Percentiles rank a stretch among this genome's conserved stretches.
These are phyloP conservation scores for Phaeosphaeriaceae sp. DNA, from an alignment of 2,329 filamentous ascomycete species.

Conservation along the genomic window DNA sequence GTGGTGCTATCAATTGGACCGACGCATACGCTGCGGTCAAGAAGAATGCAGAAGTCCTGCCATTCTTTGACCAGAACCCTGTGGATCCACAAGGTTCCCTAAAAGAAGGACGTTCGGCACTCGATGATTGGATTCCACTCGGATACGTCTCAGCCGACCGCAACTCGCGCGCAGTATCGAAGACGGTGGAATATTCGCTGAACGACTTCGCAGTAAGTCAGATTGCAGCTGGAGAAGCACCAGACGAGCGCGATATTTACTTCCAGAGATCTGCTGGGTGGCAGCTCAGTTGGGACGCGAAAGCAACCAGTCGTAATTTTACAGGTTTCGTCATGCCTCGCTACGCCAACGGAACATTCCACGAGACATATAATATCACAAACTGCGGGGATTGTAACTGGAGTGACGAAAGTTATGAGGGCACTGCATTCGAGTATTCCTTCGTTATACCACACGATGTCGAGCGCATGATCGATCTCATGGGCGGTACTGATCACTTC, in stretches of 20 bases:
- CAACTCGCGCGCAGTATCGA: slow-evolving; percentile 48
- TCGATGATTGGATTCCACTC: slow-evolving; percentile 53
- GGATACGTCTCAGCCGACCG: slow-evolving; percentile 51
- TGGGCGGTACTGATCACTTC: slow-evolving; percentile 50
- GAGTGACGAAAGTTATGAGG: slow-evolving; percentile 52
- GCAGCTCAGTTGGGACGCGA: slow-evolving; percentile 51
- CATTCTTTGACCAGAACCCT: slow-evolving; percentile 45
- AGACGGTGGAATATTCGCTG: slow-evolving; percentile 53
- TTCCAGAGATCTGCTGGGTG: slow-evolving; percentile 50
- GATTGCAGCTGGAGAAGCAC: slow-evolving; percentile 50
- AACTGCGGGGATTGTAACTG: slow-evolving; percentile 53
- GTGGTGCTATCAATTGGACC: slow-evolving; percentile 70
- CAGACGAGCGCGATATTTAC: slow-evolving; percentile 49
- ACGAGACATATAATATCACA: slow-evolving; percentile 51
- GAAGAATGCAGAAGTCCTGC: slow-evolving; percentile 70
- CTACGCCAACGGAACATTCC: slow-evolving; percentile 44
- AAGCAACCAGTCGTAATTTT: slow-evolving; percentile 47
- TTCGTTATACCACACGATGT: slow-evolving; percentile 55
- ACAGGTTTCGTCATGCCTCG: slow-evolving; percentile 47
- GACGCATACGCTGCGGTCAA: slow-evolving; percentile 74
- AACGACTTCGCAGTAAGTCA: slow-evolving; percentile 54
- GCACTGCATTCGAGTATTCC: slow-evolving; percentile 52
- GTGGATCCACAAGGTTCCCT: slow-evolving; percentile 45
- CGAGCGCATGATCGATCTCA: slow-evolving; percentile 50
- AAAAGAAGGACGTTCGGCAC: slow-evolving; percentile 52